Evolutionary conservation across 768 basidiomycete genomes (phyloP), one percentile per base, ranked within the genome.

Genomic region (Agaricus blazei): DNA sequence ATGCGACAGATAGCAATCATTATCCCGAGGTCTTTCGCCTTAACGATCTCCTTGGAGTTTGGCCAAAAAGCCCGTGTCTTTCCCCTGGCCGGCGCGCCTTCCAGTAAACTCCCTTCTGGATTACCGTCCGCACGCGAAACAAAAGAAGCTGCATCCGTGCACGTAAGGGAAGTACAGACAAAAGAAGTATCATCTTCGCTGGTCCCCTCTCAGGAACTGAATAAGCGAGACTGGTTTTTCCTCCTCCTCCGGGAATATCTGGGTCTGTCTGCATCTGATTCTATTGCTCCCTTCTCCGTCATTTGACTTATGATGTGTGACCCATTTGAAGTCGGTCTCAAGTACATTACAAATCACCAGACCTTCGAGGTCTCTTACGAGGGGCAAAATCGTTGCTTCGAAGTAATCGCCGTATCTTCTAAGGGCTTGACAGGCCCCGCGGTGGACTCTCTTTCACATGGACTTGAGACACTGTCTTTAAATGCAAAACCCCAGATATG

Each of bases 191-290:
- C 38, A 56, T 9, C 15, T 43, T 51, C 23, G 43, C 38, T 48
- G 53, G 28, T 42, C 44, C 59, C 36, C 59, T 49, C 43, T 45
- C 59, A 3, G 65, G 64, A 26, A 55, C 56, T 61, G 37, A 66
- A 57, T 56, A 56, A 63, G 0, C 60, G 63, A 54, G 81, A 89
- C 64, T 93, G 90, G 90, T 77, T 93, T 9, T 65, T 69, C 40
- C 71, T 91, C 9, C 69, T 85, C 23, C 65, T 88, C 52, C 80
- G 83, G 54, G 90, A 93, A 70, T 64, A 75, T 40, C 72, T 93
- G 51, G 84, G 90, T 90, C 56, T 45, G 81, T 67, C 50, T 27
- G 45, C 19, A 43, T 40, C 34, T 44, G 26, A 28, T 36, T 23
- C 56, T 54, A 27, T 31, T 66, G 40, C 53, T 44, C 48, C 55